A percentile compares a stretch with the other conserved stretches of the same genome.
Conservation (phyloP, 768 basidiomycete species). For the Galerina sulciceps region DNA sequence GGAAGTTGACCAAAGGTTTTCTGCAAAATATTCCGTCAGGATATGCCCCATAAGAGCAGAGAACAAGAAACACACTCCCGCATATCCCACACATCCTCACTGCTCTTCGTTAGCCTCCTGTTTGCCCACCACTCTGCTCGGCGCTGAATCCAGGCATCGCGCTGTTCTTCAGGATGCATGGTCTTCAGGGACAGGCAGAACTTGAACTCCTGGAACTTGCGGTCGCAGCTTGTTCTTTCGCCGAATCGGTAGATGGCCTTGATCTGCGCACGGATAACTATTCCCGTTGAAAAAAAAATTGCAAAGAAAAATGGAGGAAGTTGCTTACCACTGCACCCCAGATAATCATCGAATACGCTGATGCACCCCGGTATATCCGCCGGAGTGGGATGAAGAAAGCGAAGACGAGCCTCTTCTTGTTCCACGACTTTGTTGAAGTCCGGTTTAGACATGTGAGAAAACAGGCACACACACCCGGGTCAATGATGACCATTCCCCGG, state of each 20-base stretch:
- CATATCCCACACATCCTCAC: constrained; percentile 94
- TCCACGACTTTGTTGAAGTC: constrained; percentile 60
- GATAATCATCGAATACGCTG: constrained; percentile 71
- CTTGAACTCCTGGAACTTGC: constrained; percentile 91
- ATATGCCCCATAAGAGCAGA: not conserved
- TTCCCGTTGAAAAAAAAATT: not conserved
- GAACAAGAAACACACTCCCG: constrained; percentile 56
- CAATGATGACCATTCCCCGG: not conserved
- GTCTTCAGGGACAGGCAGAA: constrained; percentile 88
- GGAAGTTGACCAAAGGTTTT: constrained; percentile 55
- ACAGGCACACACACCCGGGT: not conserved
- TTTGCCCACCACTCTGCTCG: constrained; percentile 96
- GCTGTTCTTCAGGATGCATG: constrained; percentile 74
- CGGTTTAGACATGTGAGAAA: constrained; percentile 36
- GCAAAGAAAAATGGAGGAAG: not conserved
- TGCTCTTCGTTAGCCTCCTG: constrained; percentile 75
- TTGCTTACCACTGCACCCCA: constrained; percentile 67
- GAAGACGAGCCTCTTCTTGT: constrained; percentile 73
- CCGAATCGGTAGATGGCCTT: constrained; percentile 90
- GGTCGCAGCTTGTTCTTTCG: constrained; percentile 66
- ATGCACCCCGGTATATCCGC: constrained; percentile 87
- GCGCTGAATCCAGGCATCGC: constrained; percentile 83
- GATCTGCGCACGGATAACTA: constrained; percentile 81
- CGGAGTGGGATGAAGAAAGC: constrained; percentile 68
- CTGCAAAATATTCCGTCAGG: constrained; percentile 30